These are phyloP conservation scores for Phytophthora cajani DNA, from an alignment of 352 stramenopile genomes.

Conservation along the genomic window DNA sequence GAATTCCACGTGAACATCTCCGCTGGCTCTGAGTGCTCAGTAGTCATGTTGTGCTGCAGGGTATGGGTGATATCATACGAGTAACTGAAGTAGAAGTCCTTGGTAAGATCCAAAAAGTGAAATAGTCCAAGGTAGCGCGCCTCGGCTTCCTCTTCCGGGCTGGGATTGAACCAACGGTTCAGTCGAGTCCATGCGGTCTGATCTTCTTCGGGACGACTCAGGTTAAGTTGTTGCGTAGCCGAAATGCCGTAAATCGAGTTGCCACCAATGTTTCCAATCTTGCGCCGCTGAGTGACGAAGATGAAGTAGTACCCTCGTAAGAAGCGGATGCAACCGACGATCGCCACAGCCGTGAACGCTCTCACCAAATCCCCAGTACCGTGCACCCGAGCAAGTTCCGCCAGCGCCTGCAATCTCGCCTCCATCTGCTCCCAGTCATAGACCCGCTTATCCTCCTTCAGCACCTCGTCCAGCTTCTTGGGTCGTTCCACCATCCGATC, in stretches of 20 bases:
- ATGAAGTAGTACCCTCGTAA: conserved; percentile 98
- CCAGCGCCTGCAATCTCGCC: conserved; percentile 68
- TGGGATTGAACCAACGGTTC: conserved; percentile 87
- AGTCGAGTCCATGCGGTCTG: conserved; percentile 68
- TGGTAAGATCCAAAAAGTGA: conserved; percentile 98
- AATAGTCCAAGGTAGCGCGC: conserved; percentile 96
- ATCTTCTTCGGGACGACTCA: conserved; percentile 66
- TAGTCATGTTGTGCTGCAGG: conserved; percentile 98
- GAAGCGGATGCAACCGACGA: conserved; percentile 98
- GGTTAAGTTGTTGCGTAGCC: conserved; percentile 91
- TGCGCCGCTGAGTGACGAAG: conserved; percentile 96
- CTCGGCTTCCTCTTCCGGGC: conserved; percentile 83
- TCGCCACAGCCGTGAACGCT: conserved; percentile 93
- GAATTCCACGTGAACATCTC: conserved; percentile 98
- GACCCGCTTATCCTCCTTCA: conserved; percentile 68
- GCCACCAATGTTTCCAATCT: conserved; percentile 96
- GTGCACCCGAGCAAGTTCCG: conserved; percentile 46
- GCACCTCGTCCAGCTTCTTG: conserved; percentile 54
- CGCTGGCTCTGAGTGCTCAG: conserved; percentile 75
- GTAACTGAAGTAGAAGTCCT: conserved; percentile 99
- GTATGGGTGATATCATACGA: conserved; percentile 98
- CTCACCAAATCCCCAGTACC: conserved; percentile 58
- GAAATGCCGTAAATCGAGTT: conserved; percentile 99
- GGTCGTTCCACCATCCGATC: conserved; percentile 75
- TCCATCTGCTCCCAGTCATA: conserved; percentile 89